Evolutionary conservation across 31 red algal species (phyloP).

Genomic region (Odonthalia washingtoniensis): DNA sequence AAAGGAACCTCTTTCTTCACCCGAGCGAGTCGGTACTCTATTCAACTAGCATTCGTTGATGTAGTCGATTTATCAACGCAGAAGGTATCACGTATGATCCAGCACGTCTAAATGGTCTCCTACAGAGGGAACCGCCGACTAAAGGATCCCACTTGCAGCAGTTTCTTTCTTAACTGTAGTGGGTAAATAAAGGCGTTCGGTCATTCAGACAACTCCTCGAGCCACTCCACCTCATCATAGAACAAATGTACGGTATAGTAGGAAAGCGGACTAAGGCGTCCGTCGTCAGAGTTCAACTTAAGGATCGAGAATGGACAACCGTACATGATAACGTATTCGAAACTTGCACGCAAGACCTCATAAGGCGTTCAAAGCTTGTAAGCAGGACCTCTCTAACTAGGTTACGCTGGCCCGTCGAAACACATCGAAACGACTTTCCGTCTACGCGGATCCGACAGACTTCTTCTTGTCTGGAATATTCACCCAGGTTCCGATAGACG

Average conservation of each 20-base stretch:
- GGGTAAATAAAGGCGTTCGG: not conserved
- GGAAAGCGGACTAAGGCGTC: not conserved
- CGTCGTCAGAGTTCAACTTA: not conserved
- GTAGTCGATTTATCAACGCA: not conserved
- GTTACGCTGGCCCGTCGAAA: not conserved
- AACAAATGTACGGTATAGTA: not conserved
- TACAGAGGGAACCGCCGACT: not conserved
- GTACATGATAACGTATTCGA: no score
- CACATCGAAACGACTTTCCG: not conserved
- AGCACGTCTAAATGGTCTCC: not conserved
- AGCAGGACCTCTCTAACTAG: not conserved
- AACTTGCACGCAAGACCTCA: no score
- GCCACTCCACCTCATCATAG: not conserved
- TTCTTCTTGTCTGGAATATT: slow-evolving; percentile 4
- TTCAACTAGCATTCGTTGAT: slow-evolving; percentile 2
- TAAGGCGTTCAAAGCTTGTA: not conserved
- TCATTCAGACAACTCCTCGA: not conserved
- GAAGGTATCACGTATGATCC: not conserved
- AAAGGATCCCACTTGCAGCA: slow-evolving; percentile 8
- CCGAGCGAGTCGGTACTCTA: not conserved
- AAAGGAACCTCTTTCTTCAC: not conserved
- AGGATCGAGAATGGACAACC: not conserved
- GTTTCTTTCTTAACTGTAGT: not conserved
- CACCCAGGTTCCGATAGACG: not conserved
- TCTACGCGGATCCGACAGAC: not conserved